Percentiles rank a stretch among this genome's conserved stretches.
Evolutionary conservation across 1,284 basidiomycete genomes (phyloP).

Genomic region (Vanrija pseudolonga): DNA sequence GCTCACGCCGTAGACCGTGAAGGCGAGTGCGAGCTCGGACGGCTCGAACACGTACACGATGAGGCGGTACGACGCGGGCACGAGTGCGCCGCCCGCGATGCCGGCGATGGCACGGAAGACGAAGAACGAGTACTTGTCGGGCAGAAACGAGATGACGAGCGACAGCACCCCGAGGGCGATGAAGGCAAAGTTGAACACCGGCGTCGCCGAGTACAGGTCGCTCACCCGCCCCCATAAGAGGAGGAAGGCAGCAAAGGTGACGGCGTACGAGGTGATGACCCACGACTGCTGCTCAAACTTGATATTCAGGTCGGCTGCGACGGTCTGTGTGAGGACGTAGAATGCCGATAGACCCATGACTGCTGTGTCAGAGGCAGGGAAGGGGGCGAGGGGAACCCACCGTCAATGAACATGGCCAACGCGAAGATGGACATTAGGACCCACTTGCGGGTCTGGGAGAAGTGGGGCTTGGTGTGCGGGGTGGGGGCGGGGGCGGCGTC

Average conservation of each 20-base stretch:
- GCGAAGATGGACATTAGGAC: constrained; percentile 26
- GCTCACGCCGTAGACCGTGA: constrained; percentile 41
- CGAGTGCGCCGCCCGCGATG: constrained; percentile 28
- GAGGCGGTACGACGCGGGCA: constrained; percentile 44
- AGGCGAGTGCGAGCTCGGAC: constrained; percentile 31
- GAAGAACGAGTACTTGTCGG: constrained; percentile 33
- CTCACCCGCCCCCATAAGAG: constrained; percentile 38
- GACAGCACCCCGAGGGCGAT: constrained; percentile 26
- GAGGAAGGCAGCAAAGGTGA: constrained; percentile 41
- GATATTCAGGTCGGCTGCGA: constrained; percentile 15
- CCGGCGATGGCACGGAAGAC: constrained; percentile 34
- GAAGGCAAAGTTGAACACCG: constrained; percentile 34
- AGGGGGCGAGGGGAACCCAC: neutral
- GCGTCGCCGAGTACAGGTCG: constrained; percentile 37
- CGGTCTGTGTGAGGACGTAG: constrained; percentile 15
- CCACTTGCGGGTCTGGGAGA: constrained; percentile 25
- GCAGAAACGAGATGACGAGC: constrained; percentile 34
- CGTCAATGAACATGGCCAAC: constrained; percentile 30
- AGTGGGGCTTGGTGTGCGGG: too few relatives aligned
- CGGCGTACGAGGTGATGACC: constrained; percentile 32
- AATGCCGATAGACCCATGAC: constrained; percentile 24
- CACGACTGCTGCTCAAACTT: constrained; percentile 13
- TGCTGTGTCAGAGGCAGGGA: neutral
- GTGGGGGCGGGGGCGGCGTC: too few relatives aligned
- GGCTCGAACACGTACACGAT: constrained; percentile 39